Base-by-base conservation (phyloP, 73 alveolate genomes). In the Stentor roeselii region DNA sequence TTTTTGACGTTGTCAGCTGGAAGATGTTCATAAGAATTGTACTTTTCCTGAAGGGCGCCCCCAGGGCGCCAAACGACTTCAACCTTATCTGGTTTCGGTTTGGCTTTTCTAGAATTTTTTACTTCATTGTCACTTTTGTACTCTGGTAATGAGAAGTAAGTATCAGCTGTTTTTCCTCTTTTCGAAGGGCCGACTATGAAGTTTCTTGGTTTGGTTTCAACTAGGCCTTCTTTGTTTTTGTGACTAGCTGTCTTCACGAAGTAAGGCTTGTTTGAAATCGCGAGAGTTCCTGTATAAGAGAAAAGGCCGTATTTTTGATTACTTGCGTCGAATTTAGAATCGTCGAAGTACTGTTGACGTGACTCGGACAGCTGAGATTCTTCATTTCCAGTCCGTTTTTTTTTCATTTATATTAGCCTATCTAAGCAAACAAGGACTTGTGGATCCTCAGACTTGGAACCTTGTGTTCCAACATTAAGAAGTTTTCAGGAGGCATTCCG, bases 401-500 rank as follows among this genome's bases (percentile, higher is more conserved):
- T 34, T 1, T n/a, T 67, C 80, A 67, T 67, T 50, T 50, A 11
- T 50, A 50, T 50, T n/a, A n/a, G n/a, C n/a, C n/a, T n/a, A n/a
- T n/a, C n/a, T n/a, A n/a, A n/a, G n/a, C n/a, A n/a, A n/a, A n/a
- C n/a, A n/a, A n/a, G n/a, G n/a, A n/a, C n/a, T n/a, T n/a, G n/a
- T 58, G 74, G 74, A 21, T 58, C 27, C 27, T n/a, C 74, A 58
- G 0, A 58, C 35, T 21, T 0, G 74, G 74, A 58, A 58, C 27
- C 74, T 58, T 58, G 74, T 58, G 74, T 58, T 58, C 94, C 31
- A 92, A 77, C 75, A 90, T 92, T 84, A 90, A 86, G 76, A 76
- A 88, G 86, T 82, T 84, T 60, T 91, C 93, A 41, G 93, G 95
- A 30, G 86, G 90, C 75, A 91, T 80, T 75, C 98, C 98, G 41